Evolutionary conservation across 257 asterid genomes (phyloP), one percentile per base, ranked within the genome.

Genomic region (Plantago ovata): DNA sequence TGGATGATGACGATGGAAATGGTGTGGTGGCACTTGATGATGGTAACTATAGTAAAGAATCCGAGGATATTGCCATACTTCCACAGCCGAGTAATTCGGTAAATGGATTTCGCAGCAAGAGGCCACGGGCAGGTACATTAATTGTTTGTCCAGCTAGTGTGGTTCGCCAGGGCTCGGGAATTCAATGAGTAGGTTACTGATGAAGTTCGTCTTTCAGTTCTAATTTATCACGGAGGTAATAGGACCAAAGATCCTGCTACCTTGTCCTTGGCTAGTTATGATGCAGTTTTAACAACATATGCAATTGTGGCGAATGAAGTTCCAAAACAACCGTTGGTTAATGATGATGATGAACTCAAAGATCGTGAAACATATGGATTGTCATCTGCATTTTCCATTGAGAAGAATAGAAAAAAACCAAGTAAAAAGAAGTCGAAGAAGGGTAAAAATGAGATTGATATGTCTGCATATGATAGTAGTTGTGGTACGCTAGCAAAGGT

Each of bases 71-170:
- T 53, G 55, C 84, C 47, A 67, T 79, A 42, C 69, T 85, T 70
- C 80, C 93, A 41, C 73, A 75, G 66, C 70, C 55, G 1, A 85
- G 83, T 75, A 75, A 68, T 57, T 64, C 83, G 64, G 53, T 64
- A 23, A 74, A 57, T 60, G 76, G 74, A 58, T 81, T 83, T 61
- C 80, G 66, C 36, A 76, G 87, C 68, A 79, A 67, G 82, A 84
- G 89, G 79, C 95, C 95, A 6, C 83, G 79, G 24, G 99, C 92
- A 45, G 97, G 99, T 38, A 89, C 99, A 49, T 77, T 93, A 77
- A 84, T 93, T 43, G 96, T 93, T 59, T 93, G 99, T 73, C 99
- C 99, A 22, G 99, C 99, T 57, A 93, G 97, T 81, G 91, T 93
- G 78, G 82, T 93, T 73, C 85, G 95, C 48, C 99, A 93, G 70